These are phyloP conservation scores for Ettlia oleoabundans DNA, from an alignment of 139 green algal species.

Conservation along the genomic window DNA sequence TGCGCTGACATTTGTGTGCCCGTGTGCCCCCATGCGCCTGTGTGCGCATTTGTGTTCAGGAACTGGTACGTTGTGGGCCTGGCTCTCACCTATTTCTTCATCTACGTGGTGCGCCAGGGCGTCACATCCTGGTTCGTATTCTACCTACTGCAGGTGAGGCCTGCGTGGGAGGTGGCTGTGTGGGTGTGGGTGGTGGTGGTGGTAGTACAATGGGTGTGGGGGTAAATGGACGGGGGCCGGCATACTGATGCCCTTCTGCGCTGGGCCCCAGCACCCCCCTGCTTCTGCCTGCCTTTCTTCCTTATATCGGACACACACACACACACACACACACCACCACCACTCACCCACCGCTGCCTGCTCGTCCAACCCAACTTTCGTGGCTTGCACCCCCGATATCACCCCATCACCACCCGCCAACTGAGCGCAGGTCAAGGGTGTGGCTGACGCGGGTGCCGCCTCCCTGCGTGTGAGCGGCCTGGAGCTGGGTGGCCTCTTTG, in stretches of 20 bases:
- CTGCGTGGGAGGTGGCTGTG: not conserved
- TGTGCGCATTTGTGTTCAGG: conserved; percentile 25
- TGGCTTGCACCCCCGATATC: not conserved
- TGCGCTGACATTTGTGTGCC: not conserved
- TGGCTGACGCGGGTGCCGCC: conserved; percentile 80
- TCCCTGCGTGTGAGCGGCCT: conserved; percentile 90
- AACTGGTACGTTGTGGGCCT: conserved; percentile 97
- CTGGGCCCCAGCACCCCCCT: not conserved
- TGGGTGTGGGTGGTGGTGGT: not conserved
- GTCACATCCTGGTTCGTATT: conserved; percentile 95
- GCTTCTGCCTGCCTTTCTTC: not conserved
- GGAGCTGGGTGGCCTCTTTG: conserved; percentile 95
- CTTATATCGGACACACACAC: not conserved
- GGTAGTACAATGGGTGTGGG: not conserved
- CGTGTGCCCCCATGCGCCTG: not conserved
- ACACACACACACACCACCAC: not conserved
- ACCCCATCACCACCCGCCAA: not conserved
- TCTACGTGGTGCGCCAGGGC: conserved; percentile 94
- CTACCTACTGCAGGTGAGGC: conserved; percentile 88
- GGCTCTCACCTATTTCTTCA: conserved; percentile 95
- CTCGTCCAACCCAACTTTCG: too few species aligned
- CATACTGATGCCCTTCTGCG: not conserved
- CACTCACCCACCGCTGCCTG: too few species aligned
- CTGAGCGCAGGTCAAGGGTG: conserved; percentile 78
- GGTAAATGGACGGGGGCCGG: not conserved